These are phyloP conservation scores for Geranomyces variabilis DNA, from an alignment of 192 early-diverging fungal species.

Conservation along the genomic window DNA sequence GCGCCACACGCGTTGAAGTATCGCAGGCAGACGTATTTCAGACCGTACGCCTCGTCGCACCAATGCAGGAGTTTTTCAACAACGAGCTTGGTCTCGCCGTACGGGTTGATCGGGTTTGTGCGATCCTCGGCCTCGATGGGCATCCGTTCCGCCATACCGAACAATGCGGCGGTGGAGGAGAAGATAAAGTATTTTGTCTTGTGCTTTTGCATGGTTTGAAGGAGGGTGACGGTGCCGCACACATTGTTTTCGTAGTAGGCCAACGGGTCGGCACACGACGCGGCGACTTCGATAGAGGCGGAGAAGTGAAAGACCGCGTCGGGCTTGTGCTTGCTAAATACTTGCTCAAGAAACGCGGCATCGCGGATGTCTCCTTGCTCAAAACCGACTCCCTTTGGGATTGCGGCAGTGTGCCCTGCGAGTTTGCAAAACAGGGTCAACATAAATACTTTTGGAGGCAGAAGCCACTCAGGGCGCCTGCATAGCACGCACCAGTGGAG, in stretches of 20 bases:
- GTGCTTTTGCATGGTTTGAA: conserved; percentile 82
- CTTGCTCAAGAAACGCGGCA: conserved; percentile 59
- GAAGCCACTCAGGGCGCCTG: too few relatives aligned
- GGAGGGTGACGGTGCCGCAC: conserved; percentile 79
- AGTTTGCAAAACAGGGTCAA: too few relatives aligned
- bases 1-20: conserved; percentile 98
- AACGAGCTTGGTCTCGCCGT: conserved; percentile 95
- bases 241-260: conserved; percentile 95
- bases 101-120: conserved; percentile 83
- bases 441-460: too few relatives aligned
- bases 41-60: conserved; percentile 53
- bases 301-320: conserved; percentile 76
- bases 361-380: conserved; percentile 81
- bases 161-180: conserved; percentile 92
- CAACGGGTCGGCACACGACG: conserved; percentile 78
- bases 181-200: conserved; percentile 90
- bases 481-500: conserved; percentile 55
- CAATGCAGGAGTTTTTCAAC: conserved; percentile 87
- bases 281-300: conserved; percentile 86
- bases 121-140: conserved; percentile 74
- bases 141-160: conserved; percentile 73
- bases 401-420: conserved; percentile 51
- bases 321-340: conserved; percentile 73
- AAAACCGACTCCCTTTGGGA: conserved; percentile 60
- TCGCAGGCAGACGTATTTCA: conserved; percentile 62